phyloP scores from a whole-genome alignment of 2,329 filamentous ascomycete genomes.

The Paracamarosporium sp. region DNA sequence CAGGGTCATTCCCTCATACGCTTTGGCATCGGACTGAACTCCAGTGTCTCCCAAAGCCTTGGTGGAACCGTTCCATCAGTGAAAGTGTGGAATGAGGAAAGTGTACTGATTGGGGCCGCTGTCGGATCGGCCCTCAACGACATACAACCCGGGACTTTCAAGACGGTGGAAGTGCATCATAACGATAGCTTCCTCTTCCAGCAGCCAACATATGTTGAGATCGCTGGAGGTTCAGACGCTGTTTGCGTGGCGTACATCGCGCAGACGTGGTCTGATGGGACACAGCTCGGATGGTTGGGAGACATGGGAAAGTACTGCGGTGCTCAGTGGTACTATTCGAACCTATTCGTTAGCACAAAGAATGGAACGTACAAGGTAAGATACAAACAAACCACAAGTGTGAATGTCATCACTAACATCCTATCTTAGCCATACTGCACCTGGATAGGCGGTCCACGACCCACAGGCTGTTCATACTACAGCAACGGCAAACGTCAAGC shows the following conservation, averaged over 20 bases:
- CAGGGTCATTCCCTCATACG: conserved; percentile 6
- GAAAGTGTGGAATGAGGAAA: conserved; percentile 7
- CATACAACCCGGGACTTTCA: neutral
- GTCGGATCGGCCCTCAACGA: neutral
- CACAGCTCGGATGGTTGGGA: conserved; percentile 15
- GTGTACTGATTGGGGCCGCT: neutral
- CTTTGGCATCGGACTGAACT: conserved; percentile 10
- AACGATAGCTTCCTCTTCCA: conserved; percentile 2
- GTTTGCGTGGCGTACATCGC: conserved; percentile 21
- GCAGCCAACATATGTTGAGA: conserved; percentile 9
- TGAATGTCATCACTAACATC: neutral
- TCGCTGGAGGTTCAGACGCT: conserved; percentile 11
- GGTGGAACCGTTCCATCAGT: conserved; percentile 7
- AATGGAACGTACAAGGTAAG: conserved; percentile 9
- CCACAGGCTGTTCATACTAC: neutral
- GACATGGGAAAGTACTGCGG: conserved; percentile 17
- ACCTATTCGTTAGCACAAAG: conserved; percentile 3
- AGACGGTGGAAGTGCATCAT: neutral
- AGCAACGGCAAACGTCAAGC: neutral
- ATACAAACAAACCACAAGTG: too few relatives aligned
- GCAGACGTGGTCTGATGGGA: conserved; percentile 15
- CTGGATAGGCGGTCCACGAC: conserved; percentile 6
- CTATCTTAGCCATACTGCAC: conserved; percentile 6
- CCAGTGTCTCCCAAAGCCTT: neutral
- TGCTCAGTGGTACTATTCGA: conserved; percentile 6